Conservation (phyloP, 352 stramenopile species). For the Phytophthora hibernalis region DNA sequence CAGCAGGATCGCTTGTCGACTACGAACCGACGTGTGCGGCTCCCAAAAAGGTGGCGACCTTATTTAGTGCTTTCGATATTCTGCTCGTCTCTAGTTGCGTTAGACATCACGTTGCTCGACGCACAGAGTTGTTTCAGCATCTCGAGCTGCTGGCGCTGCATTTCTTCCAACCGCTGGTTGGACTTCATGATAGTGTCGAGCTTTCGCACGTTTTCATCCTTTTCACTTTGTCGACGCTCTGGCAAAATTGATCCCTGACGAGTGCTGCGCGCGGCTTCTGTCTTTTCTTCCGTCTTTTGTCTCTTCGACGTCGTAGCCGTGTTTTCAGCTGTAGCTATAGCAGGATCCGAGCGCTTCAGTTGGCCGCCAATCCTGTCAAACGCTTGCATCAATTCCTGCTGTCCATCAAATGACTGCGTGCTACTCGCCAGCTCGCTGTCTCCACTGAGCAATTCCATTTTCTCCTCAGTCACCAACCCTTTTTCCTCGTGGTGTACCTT, state of each 20-base stretch:
- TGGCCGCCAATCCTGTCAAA: neutral
- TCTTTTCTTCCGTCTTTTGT: slow-evolving; percentile 9
- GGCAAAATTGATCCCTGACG: slow-evolving; percentile 8
- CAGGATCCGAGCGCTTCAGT: neutral
- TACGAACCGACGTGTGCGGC: slow-evolving; percentile 2
- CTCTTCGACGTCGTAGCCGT: neutral
- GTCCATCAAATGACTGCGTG: neutral
- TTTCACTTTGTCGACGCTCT: slow-evolving; percentile 13
- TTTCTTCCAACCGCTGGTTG: slow-evolving; percentile 25
- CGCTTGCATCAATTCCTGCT: neutral
- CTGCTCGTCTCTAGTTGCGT: neutral
- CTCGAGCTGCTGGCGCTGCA: slow-evolving; percentile 32
- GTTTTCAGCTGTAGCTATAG: neutral
- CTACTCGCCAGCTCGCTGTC: neutral
- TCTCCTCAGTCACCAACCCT: slow-evolving; percentile 4
- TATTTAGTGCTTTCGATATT: neutral
- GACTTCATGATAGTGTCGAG: slow-evolving; percentile 24
- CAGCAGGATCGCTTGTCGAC: neutral
- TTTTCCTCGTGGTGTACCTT: neutral
- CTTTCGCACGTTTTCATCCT: slow-evolving; percentile 9
- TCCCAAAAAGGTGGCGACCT: slow-evolving; percentile 4
- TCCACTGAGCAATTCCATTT: neutral
- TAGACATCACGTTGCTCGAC: slow-evolving; percentile 9
- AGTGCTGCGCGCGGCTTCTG: neutral
- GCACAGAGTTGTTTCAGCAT: slow-evolving; percentile 28